A percentile compares a stretch with the other conserved stretches of the same genome.
phyloP scores from a whole-genome alignment of 1,139 yeast genomes.

The Scheffersomyces insectosa region DNA sequence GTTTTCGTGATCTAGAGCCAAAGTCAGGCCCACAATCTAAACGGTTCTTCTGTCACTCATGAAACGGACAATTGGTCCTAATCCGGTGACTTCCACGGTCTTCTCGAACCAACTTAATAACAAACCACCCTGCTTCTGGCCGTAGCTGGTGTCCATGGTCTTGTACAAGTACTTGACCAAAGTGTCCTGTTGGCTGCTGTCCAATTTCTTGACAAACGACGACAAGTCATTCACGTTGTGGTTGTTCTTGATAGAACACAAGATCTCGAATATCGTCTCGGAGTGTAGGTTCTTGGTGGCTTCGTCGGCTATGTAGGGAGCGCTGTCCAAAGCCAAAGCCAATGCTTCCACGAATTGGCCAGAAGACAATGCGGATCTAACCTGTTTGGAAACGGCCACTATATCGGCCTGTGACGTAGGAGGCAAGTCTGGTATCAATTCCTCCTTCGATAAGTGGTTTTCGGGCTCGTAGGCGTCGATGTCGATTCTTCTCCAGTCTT shows the following conservation, averaged over 20 bases:
- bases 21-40: constrained; percentile 19
- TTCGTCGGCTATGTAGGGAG: constrained; percentile 81
- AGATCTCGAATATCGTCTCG: constrained; percentile 69
- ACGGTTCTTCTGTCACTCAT: constrained; percentile 85
- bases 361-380: constrained; percentile 64
- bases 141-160: constrained; percentile 75
- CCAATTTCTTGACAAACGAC: constrained; percentile 57
- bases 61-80: constrained; percentile 85
- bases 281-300: constrained; percentile 50
- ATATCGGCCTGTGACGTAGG: constrained; percentile 50
- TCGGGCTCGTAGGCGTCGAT: constrained; percentile 90
- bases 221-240: constrained; percentile 58
- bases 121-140: constrained; percentile 85
- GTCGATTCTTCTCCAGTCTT: constrained; percentile 79
- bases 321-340: constrained; percentile 59
- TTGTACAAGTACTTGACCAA: constrained; percentile 84
- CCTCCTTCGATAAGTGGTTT: constrained; percentile 61
- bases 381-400: constrained; percentile 53
- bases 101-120: constrained; percentile 92
- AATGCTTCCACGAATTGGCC: constrained; percentile 76
- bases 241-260: constrained; percentile 70
- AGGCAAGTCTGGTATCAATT: constrained; percentile 55
- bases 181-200: constrained; percentile 68
- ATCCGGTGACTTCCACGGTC: constrained; percentile 79
- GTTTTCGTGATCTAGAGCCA: too few species aligned